A percentile compares a stretch with the other conserved stretches of the same genome.
Conservation (phyloP, 257 asterid species). For the Henckelia pumila region DNA sequence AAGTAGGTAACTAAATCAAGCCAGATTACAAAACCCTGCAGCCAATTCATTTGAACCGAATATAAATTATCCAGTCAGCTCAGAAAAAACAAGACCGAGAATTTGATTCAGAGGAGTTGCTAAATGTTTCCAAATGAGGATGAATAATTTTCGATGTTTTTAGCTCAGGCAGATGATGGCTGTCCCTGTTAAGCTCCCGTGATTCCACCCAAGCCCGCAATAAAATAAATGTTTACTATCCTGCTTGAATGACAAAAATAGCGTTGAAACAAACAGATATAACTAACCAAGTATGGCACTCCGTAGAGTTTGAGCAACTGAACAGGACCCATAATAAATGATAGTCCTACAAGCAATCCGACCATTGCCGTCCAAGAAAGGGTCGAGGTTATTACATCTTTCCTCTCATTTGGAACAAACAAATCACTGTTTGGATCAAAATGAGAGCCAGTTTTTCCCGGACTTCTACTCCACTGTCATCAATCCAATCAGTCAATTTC, state of each 20-base stretch:
- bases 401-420: slow-evolving; percentile 72
- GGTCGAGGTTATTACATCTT: slow-evolving; percentile 81
- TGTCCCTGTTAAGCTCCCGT: no score
- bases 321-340: slow-evolving; percentile 72
- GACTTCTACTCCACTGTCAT: slow-evolving; percentile 86
- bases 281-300: slow-evolving; percentile 75
- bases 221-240: background rate
- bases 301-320: slow-evolving; percentile 83
- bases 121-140: no score
- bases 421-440: slow-evolving; percentile 80
- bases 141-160: no score
- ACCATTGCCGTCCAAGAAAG: slow-evolving; percentile 87
- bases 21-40: slow-evolving; percentile 56
- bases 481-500: background rate
- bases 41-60: no score
- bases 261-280: background rate
- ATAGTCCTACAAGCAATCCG: slow-evolving; percentile 66
- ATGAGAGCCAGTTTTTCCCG: slow-evolving; percentile 92
- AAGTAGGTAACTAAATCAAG: slow-evolving; percentile 55
- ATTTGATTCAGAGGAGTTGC: no score
- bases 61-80: no score
- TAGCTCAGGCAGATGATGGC: no score
- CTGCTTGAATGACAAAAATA: background rate
- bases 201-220: no score
- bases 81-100: no score